Evolutionary conservation across 306 rosid species (phyloP).

Genomic region (Vigna unguiculata): DNA sequence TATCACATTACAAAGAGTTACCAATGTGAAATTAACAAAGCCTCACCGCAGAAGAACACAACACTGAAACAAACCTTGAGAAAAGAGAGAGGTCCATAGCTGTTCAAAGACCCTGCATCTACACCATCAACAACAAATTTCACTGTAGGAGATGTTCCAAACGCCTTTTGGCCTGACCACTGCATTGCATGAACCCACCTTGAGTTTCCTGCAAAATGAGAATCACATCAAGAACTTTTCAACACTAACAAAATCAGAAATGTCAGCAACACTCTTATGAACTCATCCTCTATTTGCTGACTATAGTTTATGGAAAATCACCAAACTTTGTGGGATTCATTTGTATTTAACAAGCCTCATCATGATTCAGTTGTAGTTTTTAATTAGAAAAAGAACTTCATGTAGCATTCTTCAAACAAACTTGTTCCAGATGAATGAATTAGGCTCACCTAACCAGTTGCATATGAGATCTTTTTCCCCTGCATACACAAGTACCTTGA

Average conservation of each 20-base stretch:
- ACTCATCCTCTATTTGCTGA: too few relatives aligned
- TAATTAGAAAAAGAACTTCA: too few relatives aligned
- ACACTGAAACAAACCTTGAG: slow-evolving; percentile 59
- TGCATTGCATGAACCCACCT: slow-evolving; percentile 86
- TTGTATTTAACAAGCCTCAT: too few relatives aligned
- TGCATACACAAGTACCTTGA: slow-evolving; percentile 78
- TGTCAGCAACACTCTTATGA: background rate
- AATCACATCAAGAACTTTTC: slow-evolving; percentile 8
- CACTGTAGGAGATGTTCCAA: slow-evolving; percentile 50
- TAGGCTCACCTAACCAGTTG: slow-evolving; percentile 90
- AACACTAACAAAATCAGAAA: background rate
- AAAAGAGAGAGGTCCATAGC: slow-evolving; percentile 79
- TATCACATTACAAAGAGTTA: slow-evolving; percentile 14
- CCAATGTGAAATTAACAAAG: background rate
- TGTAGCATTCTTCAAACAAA: background rate
- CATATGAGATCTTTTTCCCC: slow-evolving; percentile 93
- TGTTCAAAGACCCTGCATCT: slow-evolving; percentile 71
- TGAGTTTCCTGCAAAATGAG: slow-evolving; percentile 67
- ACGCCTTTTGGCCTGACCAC: slow-evolving; percentile 81
- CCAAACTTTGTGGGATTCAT: too few relatives aligned
- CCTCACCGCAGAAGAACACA: background rate
- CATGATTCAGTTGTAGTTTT: too few relatives aligned
- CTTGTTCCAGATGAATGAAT: background rate
- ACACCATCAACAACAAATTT: slow-evolving; percentile 65
- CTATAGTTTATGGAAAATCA: too few relatives aligned